phyloP scores from a whole-genome alignment of 2,329 filamentous ascomycete species.

The Dactylonectria estremocensis region DNA sequence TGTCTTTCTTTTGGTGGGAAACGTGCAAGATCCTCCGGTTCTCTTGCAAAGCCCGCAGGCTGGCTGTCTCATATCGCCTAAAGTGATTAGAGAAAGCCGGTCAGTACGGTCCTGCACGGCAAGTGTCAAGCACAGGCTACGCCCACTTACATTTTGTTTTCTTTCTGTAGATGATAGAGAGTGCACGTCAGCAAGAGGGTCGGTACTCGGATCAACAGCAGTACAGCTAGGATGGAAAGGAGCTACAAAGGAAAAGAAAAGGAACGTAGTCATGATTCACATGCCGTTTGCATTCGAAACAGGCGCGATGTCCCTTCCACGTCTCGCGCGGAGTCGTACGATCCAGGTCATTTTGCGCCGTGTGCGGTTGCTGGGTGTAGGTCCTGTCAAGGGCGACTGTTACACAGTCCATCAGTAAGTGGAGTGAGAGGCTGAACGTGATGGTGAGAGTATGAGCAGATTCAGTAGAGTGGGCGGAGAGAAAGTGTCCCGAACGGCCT shows the following conservation, averaged over 20 bases:
- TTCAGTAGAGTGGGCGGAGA: neutral
- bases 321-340: neutral
- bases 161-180: constrained; percentile 7
- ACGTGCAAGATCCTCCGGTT: constrained; percentile 17
- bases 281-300: constrained; percentile 18
- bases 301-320: constrained; percentile 14
- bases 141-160: constrained; percentile 13
- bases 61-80: constrained; percentile 20
- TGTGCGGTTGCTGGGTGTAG: neutral
- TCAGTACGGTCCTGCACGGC: neutral
- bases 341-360: neutral
- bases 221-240: neutral
- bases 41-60: constrained; percentile 16
- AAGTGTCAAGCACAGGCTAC: neutral
- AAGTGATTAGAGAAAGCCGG: neutral
- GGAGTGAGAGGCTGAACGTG: neutral
- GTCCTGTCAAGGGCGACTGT: neutral
- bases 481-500: neutral
- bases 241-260: neutral
- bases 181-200: neutral
- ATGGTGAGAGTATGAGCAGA: neutral
- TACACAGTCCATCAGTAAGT: neutral
- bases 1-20: constrained; percentile 21
- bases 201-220: neutral
- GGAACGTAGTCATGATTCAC: neutral